phyloP scores from a whole-genome alignment of 2,329 filamentous ascomycete species.

The Hysterium pulicare region DNA sequence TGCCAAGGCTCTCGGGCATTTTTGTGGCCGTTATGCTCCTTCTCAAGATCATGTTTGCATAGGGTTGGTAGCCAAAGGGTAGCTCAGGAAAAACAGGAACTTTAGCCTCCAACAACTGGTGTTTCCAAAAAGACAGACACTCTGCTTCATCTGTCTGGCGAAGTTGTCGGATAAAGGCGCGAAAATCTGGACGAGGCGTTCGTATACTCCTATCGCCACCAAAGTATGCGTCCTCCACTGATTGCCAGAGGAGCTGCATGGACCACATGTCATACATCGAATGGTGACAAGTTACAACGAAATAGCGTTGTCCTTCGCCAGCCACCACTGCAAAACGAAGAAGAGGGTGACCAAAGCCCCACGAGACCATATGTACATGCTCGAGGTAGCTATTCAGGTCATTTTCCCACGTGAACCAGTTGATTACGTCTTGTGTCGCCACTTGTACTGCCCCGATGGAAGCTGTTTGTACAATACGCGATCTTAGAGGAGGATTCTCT shows the following conservation, averaged over 20 bases:
- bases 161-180: not conserved
- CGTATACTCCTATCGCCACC: too few relatives aligned
- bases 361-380: not conserved
- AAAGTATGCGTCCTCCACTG: slow-evolving; percentile 6
- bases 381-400: not conserved
- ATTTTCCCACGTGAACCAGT: not conserved
- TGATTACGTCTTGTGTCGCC: too few relatives aligned
- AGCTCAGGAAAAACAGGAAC: too few relatives aligned
- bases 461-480: slow-evolving; percentile 22
- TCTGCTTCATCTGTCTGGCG: not conserved
- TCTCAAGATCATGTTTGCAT: too few relatives aligned
- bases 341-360: too few relatives aligned
- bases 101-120: not conserved
- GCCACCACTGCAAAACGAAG: not conserved
- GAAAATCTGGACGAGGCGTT: too few relatives aligned
- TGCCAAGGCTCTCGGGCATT: not conserved
- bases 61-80: too few relatives aligned
- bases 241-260: slow-evolving; percentile 10
- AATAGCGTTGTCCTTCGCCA: slow-evolving; percentile 4
- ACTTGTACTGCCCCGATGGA: not conserved
- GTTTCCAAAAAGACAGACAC: not conserved
- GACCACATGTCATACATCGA: slow-evolving; percentile 24
- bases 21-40: not conserved
- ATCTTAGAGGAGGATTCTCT: slow-evolving; percentile 44
- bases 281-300: slow-evolving; percentile 24